A percentile compares a stretch with the other conserved stretches of the same genome.
Evolutionary conservation across 805 yeast genomes (phyloP).

Genomic region (Candida alai): DNA sequence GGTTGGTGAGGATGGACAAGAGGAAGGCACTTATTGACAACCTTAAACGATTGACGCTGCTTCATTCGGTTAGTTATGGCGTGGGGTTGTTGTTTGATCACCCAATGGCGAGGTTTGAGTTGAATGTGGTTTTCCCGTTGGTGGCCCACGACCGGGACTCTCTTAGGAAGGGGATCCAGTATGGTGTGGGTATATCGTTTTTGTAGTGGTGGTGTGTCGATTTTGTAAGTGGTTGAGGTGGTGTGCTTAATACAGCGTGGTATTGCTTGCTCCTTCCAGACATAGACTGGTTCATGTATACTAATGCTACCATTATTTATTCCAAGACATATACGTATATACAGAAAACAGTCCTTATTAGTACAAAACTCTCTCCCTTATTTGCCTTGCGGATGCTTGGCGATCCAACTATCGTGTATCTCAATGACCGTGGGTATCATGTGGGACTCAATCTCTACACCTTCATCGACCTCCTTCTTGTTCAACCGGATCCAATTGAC

Average conservation of each 20-base stretch:
- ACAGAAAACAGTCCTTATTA: not conserved
- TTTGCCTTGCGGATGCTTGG: slow-evolving; percentile 6
- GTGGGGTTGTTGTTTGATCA: slow-evolving; percentile 50
- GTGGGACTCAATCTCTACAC: slow-evolving; percentile 68
- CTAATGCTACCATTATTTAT: no score
- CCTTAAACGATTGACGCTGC: slow-evolving; percentile 8
- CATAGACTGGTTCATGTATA: no score
- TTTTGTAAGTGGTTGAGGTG: no score
- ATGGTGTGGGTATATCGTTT: slow-evolving; percentile 58
- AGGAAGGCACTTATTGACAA: slow-evolving; percentile 3
- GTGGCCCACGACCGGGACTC: slow-evolving; percentile 42
- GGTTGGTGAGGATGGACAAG: slow-evolving; percentile 27
- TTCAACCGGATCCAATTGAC: slow-evolving; percentile 50
- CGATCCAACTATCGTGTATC: slow-evolving; percentile 64
- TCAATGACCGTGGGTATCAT: slow-evolving; percentile 75
- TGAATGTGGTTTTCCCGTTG: slow-evolving; percentile 52
- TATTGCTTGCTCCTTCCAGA: no score
- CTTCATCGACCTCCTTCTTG: slow-evolving; percentile 34
- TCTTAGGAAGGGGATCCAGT: slow-evolving; percentile 51
- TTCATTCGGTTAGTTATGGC: slow-evolving; percentile 40
- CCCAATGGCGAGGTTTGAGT: slow-evolving; percentile 56
- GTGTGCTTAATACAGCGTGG: no score
- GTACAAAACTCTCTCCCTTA: not conserved
- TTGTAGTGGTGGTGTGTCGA: no score
- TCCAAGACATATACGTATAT: not conserved